Evolutionary conservation across 108 stramenopile genomes (phyloP), one percentile per base, ranked within the genome.

Genomic region (Fistulifera solaris): DNA sequence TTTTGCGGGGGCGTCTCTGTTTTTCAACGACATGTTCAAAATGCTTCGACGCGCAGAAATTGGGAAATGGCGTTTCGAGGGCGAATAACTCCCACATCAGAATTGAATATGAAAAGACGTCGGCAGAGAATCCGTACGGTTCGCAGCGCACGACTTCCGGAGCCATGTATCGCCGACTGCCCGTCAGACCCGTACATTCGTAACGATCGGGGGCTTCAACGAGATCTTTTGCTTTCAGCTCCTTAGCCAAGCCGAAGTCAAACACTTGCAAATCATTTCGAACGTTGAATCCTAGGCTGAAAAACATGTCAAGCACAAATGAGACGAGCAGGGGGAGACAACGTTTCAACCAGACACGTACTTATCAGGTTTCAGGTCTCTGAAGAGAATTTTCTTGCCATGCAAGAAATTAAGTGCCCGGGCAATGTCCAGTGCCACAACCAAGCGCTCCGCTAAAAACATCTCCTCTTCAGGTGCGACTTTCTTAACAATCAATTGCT

Each of bases 81-180:
- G 76, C 41, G 48, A 72, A 52, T 0, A 77, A 45, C 54, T 77
- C 64, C 76, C 76, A 77, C 15, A 72, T 53, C 16, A 77, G 19
- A 19, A 77, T 72, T 1, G 56, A 41, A 48, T 61, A 77, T 6
- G 64, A 65, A 47, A 58, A 77, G 0, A 72, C 67, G 52, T 77
- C 76, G 13, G 68, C 76, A 1, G 48, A 17, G 17, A 72, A 48
- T 5, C 71, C 71, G 44, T 77, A 77, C 13, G 64, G 44, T 21
- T 58, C 52, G 45, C 66, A 75, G 2, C 60, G 25, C 15, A 69
- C 64, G 12, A 80, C 78, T 49, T 86, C 85, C 0, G 85, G 85
- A 10, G 76, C 70, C 84, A 81, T 76, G 43, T 62, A 67, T 17
- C 22, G 22, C 18, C 22, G 54, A 7, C 22, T 54, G 2, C 54